Percentiles rank a stretch among this genome's conserved stretches.
Evolutionary conservation across 345 rosid species (phyloP).

Genomic region (Syzygium jambos): DNA sequence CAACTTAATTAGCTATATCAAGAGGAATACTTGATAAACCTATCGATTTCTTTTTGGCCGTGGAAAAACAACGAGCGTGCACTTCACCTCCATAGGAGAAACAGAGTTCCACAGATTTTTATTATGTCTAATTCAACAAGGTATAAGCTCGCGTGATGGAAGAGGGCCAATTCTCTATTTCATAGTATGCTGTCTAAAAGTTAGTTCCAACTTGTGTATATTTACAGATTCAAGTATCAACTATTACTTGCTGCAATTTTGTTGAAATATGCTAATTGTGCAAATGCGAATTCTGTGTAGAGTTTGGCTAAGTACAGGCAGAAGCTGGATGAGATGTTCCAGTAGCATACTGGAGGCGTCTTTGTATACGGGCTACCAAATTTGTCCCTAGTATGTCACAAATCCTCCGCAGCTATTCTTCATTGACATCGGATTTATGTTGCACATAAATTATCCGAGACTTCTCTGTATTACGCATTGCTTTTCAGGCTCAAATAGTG

Average conservation of each 20-base stretch:
- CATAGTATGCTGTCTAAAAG: neutral
- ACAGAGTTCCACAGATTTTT: neutral
- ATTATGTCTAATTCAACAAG: neutral
- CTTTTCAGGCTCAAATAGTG: neutral
- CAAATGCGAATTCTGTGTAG: constrained; percentile 21
- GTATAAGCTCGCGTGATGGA: neutral
- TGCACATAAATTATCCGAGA: neutral
- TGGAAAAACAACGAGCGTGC: neutral
- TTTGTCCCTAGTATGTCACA: neutral
- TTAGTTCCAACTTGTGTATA: neutral
- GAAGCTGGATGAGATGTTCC: constrained; percentile 68
- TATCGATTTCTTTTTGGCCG: neutral
- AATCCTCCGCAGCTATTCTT: neutral
- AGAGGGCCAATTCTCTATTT: neutral
- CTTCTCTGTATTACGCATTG: neutral
- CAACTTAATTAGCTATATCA: neutral
- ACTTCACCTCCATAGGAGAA: neutral
- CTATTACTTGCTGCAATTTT: neutral
- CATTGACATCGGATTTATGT: neutral
- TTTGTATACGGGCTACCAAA: neutral
- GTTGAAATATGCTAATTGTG: neutral
- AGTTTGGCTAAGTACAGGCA: constrained; percentile 80
- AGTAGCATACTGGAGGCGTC: constrained; percentile 8
- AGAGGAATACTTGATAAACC: neutral
- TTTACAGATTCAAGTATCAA: neutral